phyloP scores from a whole-genome alignment of 2,329 filamentous ascomycete species.

The Aurifilum marmelostoma region DNA sequence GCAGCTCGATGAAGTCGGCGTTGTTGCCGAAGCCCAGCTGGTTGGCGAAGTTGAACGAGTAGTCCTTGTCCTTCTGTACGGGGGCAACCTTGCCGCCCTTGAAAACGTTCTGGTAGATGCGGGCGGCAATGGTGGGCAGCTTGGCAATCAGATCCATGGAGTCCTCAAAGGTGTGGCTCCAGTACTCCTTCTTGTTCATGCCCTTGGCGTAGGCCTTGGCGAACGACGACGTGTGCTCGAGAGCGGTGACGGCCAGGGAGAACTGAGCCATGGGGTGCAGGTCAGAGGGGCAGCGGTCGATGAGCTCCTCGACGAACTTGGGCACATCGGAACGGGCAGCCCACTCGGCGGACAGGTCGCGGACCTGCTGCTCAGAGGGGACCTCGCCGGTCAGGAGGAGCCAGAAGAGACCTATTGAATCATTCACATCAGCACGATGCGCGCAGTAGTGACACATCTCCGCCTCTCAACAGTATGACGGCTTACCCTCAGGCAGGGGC shows the following conservation, averaged over 20 bases:
- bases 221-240: conserved; percentile 97
- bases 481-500: conserved; percentile 87
- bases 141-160: conserved; percentile 99
- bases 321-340: conserved; percentile 95
- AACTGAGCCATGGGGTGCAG: conserved; percentile 99
- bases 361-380: conserved; percentile 96
- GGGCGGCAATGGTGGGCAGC: conserved; percentile 94
- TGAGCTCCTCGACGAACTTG: conserved; percentile 98
- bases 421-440: background rate
- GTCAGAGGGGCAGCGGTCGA: conserved; percentile 98
- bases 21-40: conserved; percentile 96
- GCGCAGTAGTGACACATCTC: background rate
- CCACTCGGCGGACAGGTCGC: conserved; percentile 97
- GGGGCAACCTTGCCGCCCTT: conserved; percentile 98
- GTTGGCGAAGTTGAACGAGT: conserved; percentile 99
- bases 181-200: conserved; percentile 99
- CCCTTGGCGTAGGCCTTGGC: conserved; percentile 99
- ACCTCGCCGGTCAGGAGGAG: conserved; percentile 98
- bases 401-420: conserved; percentile 86
- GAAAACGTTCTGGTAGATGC: conserved; percentile 99
- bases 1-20: conserved; percentile 95
- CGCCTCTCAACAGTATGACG: conserved; percentile 10
- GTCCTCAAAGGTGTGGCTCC: conserved; percentile 99
- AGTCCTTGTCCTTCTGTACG: conserved; percentile 99
- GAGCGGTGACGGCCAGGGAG: conserved; percentile 94